These are phyloP conservation scores for Botrytis squamosa DNA, from an alignment of 2,329 filamentous ascomycete genomes.

Conservation along the genomic window DNA sequence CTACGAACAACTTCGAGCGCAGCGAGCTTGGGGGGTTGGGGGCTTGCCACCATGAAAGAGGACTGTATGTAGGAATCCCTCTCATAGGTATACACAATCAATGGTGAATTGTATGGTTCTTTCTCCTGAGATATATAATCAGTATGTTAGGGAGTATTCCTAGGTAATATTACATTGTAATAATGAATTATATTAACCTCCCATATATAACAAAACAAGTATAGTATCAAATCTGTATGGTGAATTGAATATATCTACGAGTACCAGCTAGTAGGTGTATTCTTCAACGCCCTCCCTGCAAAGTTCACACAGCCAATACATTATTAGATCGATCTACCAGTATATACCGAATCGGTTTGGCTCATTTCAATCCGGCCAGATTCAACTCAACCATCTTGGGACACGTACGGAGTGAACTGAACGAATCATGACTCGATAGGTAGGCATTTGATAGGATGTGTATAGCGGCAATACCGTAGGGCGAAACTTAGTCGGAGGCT, in stretches of 20 bases:
- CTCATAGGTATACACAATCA: neutral
- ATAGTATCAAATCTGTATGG: neutral
- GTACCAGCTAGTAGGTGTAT: neutral
- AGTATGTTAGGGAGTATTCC: neutral
- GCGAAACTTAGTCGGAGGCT: neutral
- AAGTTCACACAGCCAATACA: neutral
- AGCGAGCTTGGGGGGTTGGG: conserved; percentile 9
- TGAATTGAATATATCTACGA: neutral
- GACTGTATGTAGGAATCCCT: neutral
- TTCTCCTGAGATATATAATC: neutral
- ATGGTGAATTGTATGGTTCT: neutral
- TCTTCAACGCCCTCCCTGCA: neutral
- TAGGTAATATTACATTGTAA: neutral
- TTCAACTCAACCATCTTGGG: neutral
- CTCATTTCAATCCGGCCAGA: neutral
- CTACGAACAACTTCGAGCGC: neutral
- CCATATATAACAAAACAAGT: neutral
- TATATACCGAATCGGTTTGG: neutral
- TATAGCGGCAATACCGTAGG: neutral
- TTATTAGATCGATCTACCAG: neutral
- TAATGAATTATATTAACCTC: neutral
- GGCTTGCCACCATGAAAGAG: neutral
- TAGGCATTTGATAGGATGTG: neutral
- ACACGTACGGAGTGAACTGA: too few species aligned
- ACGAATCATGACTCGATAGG: neutral